Evolutionary conservation across 1,284 basidiomycete species (phyloP).

Genomic region (Salmacisia buchloeana): DNA sequence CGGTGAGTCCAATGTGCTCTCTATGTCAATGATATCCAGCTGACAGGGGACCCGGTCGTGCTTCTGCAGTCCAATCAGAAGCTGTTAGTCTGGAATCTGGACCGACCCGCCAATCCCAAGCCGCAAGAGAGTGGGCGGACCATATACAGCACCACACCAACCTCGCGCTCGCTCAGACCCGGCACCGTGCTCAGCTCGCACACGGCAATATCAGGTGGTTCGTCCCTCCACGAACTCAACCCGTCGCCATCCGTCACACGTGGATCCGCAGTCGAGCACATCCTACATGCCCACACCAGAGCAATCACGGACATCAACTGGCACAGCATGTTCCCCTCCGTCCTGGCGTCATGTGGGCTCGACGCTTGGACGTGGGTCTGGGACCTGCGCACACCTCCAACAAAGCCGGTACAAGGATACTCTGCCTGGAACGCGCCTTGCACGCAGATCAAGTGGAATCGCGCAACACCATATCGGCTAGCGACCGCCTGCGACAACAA

Average conservation of each 20-base stretch:
- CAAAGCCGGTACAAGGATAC: constrained; percentile 42
- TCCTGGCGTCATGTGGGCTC: constrained; percentile 46
- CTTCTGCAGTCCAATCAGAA: constrained; percentile 69
- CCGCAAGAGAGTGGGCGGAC: neutral
- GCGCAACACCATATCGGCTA: constrained; percentile 18
- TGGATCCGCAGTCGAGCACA: constrained; percentile 38
- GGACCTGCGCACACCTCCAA: constrained; percentile 35
- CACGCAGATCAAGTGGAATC: constrained; percentile 47
- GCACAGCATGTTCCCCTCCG: constrained; percentile 45
- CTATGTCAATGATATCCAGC: neutral
- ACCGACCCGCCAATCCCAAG: constrained; percentile 35
- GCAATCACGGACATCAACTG: constrained; percentile 51
- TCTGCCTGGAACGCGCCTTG: constrained; percentile 47
- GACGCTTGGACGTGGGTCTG: constrained; percentile 49
- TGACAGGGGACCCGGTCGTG: neutral
- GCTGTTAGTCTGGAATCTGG: constrained; percentile 91
- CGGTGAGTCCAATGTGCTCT: constrained; percentile 48
- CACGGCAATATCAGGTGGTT: constrained; percentile 13
- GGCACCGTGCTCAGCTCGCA: constrained; percentile 11
- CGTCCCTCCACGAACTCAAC: constrained; percentile 10
- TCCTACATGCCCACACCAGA: constrained; percentile 42
- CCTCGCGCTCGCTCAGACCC: constrained; percentile 16
- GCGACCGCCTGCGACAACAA: constrained; percentile 24
- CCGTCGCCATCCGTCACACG: constrained; percentile 7
- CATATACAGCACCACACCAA: constrained; percentile 19